These are phyloP conservation scores for Calocybe indica DNA, from an alignment of 768 basidiomycete genomes.

Conservation along the genomic window DNA sequence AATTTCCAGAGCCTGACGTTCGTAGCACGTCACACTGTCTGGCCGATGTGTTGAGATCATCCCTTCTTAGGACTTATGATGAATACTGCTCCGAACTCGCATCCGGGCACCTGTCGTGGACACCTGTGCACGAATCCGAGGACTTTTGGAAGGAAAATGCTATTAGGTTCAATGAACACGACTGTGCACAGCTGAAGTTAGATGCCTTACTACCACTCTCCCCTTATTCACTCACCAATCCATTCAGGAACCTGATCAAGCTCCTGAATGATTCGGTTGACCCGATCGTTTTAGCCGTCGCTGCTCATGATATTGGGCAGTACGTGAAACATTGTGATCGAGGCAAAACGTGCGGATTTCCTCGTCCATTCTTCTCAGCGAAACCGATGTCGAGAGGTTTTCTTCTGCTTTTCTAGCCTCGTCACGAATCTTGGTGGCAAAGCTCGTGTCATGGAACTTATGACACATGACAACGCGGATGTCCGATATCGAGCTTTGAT, in stretches of 20 bases:
- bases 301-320: slow-evolving; percentile 89
- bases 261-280: slow-evolving; percentile 68
- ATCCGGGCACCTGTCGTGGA: slow-evolving; percentile 91
- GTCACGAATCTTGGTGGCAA: slow-evolving; percentile 87
- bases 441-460: slow-evolving; percentile 82
- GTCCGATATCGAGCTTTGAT: slow-evolving; percentile 91
- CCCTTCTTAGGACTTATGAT: slow-evolving; percentile 74
- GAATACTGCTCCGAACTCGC: slow-evolving; percentile 90
- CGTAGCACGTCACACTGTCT: slow-evolving; percentile 17
- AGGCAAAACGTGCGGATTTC: slow-evolving; percentile 74
- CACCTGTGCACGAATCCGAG: slow-evolving; percentile 93
- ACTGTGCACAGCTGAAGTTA: slow-evolving; percentile 76
- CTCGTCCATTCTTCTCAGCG: neutral
- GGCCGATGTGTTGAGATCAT: neutral
- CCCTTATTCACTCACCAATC: too few species aligned
- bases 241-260: slow-evolving; percentile 60
- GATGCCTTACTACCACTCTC: neutral
- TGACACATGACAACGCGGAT: slow-evolving; percentile 83
- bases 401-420: slow-evolving; percentile 35
- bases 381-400: neutral
- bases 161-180: slow-evolving; percentile 75
- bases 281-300: slow-evolving; percentile 80
- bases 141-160: slow-evolving; percentile 99
- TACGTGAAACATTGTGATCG: slow-evolving; percentile 89
- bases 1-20: slow-evolving; percentile 91